A percentile compares a stretch with the other conserved stretches of the same genome.
Conservation (phyloP, 495 filamentous ascomycete species). For the Aspergillus asperescens region DNA sequence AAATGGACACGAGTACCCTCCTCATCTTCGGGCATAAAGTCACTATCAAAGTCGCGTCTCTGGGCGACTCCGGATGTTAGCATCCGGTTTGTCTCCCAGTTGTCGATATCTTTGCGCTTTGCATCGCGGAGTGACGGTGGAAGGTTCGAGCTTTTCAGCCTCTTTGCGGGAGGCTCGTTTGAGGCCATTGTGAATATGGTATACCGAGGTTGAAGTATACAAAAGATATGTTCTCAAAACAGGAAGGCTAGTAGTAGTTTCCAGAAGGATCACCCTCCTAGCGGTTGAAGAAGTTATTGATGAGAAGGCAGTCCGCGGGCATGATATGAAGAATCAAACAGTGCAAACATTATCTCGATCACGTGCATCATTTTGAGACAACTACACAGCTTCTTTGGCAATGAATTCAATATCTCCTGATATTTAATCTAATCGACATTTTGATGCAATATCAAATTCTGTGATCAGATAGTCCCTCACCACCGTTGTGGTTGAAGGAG, state of each 20-base stretch:
- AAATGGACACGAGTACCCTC: conserved; percentile 88
- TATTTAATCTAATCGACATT: no score
- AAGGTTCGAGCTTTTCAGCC: conserved; percentile 40
- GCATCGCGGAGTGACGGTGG: conserved; percentile 40
- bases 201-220: not conserved
- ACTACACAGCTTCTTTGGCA: not conserved
- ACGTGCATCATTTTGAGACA: conserved; percentile 1
- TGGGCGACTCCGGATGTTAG: conserved; percentile 94
- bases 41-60: conserved; percentile 68
- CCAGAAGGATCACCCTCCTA: conserved; percentile 13
- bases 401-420: not conserved
- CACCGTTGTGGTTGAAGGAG: not conserved
- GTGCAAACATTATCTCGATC: conserved; percentile 13
- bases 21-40: conserved; percentile 86
- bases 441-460: not conserved
- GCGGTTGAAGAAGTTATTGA: conserved; percentile 3
- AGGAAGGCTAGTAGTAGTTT: not conserved
- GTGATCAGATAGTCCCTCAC: not conserved
- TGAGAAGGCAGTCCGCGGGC: not conserved
- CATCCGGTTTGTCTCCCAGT: conserved; percentile 99
- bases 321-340: conserved; percentile 12
- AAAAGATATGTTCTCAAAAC: not conserved
- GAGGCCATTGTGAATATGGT: conserved; percentile 32
- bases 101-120: conserved; percentile 90
- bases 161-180: conserved; percentile 41